Evolutionary conservation across 345 rosid genomes (phyloP), one percentile per base, ranked within the genome.

Genomic region (Melastoma malabathricum): DNA sequence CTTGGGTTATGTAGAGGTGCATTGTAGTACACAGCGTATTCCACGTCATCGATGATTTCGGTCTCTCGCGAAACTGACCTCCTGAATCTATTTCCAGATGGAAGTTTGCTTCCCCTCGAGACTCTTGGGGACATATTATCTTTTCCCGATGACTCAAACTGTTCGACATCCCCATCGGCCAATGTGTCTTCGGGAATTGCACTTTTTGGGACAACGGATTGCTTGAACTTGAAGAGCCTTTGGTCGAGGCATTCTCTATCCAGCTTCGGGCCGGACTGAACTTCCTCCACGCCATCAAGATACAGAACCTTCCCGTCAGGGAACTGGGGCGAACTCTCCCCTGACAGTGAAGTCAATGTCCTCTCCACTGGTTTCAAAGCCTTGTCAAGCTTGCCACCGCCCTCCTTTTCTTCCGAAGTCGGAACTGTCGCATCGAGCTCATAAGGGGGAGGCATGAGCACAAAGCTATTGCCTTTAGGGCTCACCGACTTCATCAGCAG

Each of bases 171-270:
- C 12, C 58, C 56, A 29, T 57, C 54, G 13, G 58, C 61, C 6
- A 10, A 29, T 4, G 18, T 31, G 6, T 49, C 70, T 17, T 41
- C 52, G 1, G 18, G 10, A 1, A 47, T 44, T 25, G 29, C 61
- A 41, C 7, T 46, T 19, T 29, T 52, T 0, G 50, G 29, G 48
- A 54, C 2, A 29, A 18, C 10, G 18, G 58, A 56, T 31, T 66
- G 64, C 46, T 60, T 75, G 80, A 83, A 83, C 72, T 73, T 75
- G 76, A 80, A 80, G 10, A 72, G 43, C 47, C 84, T 66, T 48
- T 70, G 72, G 50, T 83, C 92, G 57, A 75, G 79, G 22, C 15
- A 45, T 59, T 58, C 57, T 53, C 44, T 69, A 41, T 73, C 65
- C 39, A 54, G 52, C 10, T 39, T 9, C 15, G 13, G 38, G 16